phyloP scores from a whole-genome alignment of 805 yeast genomes.

The Kluyveromyces nonfermentans region DNA sequence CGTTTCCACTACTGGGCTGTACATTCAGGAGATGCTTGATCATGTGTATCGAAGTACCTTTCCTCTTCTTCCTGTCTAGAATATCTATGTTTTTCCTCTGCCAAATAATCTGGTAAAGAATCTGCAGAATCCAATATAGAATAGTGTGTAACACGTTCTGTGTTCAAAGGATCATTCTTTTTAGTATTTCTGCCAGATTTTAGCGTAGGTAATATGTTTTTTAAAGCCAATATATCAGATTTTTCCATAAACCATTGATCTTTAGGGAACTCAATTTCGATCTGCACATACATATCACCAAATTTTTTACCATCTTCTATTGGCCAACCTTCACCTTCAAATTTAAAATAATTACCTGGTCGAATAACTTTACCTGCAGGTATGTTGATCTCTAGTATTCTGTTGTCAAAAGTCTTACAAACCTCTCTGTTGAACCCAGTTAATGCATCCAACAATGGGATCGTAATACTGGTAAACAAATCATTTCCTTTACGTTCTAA shows the following conservation, averaged over 20 bases:
- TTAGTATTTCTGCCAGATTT: constrained; percentile 4
- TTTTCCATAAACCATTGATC: constrained; percentile 79
- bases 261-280: constrained; percentile 72
- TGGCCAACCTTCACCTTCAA: constrained; percentile 83
- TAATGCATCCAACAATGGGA: constrained; percentile 74
- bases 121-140: constrained; percentile 14
- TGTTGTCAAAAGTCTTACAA: constrained; percentile 68
- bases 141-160: constrained; percentile 23
- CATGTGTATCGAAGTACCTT: constrained; percentile 7
- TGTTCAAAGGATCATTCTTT: constrained; percentile 19
- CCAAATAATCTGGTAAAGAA: constrained; percentile 19
- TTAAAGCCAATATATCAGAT: constrained; percentile 48
- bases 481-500: constrained; percentile 57
- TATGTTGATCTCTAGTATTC: constrained; percentile 53
- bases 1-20: constrained; percentile 29
- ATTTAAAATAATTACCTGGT: constrained; percentile 60
- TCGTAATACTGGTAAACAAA: constrained; percentile 46
- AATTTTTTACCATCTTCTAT: constrained; percentile 28
- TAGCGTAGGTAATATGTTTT: constrained; percentile 43
- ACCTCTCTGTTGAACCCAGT: constrained; percentile 65
- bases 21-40: constrained; percentile 31
- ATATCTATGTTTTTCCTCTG: constrained; percentile 12
- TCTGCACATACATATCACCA: constrained; percentile 64
- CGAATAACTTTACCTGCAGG: constrained; percentile 74
- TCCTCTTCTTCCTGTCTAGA: constrained; percentile 4